These are phyloP conservation scores for Carpinus viminea DNA, from an alignment of 306 rosid species.

Conservation along the genomic window DNA sequence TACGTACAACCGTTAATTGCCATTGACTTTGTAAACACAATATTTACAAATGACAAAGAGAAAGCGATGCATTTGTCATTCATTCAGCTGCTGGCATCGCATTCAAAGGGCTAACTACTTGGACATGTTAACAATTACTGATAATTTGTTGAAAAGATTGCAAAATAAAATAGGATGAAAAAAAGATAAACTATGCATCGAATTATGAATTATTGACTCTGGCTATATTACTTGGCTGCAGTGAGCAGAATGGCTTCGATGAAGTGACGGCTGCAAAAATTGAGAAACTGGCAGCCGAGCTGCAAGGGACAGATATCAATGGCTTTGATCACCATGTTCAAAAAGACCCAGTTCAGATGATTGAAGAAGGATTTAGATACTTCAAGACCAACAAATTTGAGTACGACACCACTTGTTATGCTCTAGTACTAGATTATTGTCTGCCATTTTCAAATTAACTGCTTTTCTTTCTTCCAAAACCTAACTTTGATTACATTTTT, in stretches of 20 bases:
- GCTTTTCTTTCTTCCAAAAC: neutral
- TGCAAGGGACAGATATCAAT: slow-evolving; percentile 6
- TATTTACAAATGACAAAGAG: no score
- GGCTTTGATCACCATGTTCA: neutral
- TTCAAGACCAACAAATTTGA: slow-evolving; percentile 47
- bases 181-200: no score
- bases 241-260: slow-evolving; percentile 48
- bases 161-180: no score
- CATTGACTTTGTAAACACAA: no score
- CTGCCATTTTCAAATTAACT: neutral
- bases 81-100: no score
- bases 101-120: no score
- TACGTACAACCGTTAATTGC: no score
- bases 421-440: neutral
- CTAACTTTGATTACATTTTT: neutral
- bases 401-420: slow-evolving; percentile 24
- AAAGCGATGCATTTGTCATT: no score
- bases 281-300: slow-evolving; percentile 38
- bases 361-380: slow-evolving; percentile 40
- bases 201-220: no score
- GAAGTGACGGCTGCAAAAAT: slow-evolving; percentile 37
- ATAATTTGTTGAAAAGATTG: no score
- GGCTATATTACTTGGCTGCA: slow-evolving; percentile 11
- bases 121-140: no score
- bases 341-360: slow-evolving; percentile 24